Evolutionary conservation across 345 rosid species (phyloP).

Genomic region (Pistacia integerrima): DNA sequence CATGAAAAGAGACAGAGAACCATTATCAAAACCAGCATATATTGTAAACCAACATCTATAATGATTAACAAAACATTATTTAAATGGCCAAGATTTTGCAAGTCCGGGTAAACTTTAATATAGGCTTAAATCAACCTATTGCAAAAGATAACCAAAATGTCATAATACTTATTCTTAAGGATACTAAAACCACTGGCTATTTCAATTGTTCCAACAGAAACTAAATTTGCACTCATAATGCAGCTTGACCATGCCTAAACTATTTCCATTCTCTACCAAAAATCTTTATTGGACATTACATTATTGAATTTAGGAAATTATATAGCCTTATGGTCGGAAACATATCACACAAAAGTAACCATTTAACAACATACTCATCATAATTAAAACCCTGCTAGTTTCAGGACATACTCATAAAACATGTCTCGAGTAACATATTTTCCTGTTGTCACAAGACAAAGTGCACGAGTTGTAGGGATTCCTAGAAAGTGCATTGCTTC

Average conservation of each 20-base stretch:
- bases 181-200: background rate
- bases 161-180: background rate
- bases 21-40: background rate
- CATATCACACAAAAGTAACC: slow-evolving; percentile 4
- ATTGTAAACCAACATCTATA: slow-evolving; percentile 1
- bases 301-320: background rate
- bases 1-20: slow-evolving; percentile 26
- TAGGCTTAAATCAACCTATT: background rate
- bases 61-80: background rate
- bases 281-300: background rate
- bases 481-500: slow-evolving; percentile 94
- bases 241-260: background rate
- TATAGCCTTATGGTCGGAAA: background rate
- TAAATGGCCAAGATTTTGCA: slow-evolving; percentile 2
- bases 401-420: slow-evolving; percentile 90
- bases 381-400: background rate
- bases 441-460: slow-evolving; percentile 91
- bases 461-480: slow-evolving; percentile 95
- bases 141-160: background rate
- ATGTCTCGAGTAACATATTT: slow-evolving; percentile 90
- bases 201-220: background rate
- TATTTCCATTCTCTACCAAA: background rate
- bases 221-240: background rate
- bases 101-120: background rate
- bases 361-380: background rate